phyloP scores from a whole-genome alignment of 1,284 basidiomycete species.

The Puccinia hordei region DNA sequence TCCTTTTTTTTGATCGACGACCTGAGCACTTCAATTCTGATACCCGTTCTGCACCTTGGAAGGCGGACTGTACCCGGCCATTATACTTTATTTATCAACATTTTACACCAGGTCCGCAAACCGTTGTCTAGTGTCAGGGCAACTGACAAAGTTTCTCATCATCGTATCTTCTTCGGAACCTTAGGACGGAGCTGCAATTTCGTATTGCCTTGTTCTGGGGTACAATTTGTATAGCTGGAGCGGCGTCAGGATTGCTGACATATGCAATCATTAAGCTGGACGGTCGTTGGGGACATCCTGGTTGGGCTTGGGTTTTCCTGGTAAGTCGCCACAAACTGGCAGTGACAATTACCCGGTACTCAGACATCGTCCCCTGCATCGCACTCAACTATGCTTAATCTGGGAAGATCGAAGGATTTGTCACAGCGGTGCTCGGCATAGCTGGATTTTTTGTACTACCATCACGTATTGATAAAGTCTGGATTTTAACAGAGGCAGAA shows the following conservation, averaged over 20 bases:
- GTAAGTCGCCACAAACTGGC: neutral
- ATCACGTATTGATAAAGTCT: neutral
- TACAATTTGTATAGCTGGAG: conserved; percentile 21
- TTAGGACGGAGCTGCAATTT: conserved; percentile 30
- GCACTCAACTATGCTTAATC: too few species aligned
- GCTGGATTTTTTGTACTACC: neutral
- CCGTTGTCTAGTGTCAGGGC: neutral
- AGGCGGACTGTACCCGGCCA: conserved; percentile 30
- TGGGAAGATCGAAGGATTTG: conserved; percentile 15
- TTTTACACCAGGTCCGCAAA: conserved; percentile 28
- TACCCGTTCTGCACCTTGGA: neutral
- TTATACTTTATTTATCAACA: conserved; percentile 26
- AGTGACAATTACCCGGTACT: neutral
- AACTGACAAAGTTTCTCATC: too few species aligned
- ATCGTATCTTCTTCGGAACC: neutral
- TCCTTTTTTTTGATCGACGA: neutral
- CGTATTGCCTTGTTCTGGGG: conserved; percentile 30
- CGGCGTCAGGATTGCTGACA: conserved; percentile 21
- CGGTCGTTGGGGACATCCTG: conserved; percentile 8
- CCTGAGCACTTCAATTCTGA: too few species aligned
- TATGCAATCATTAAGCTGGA: conserved; percentile 23
- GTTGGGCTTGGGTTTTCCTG: conserved; percentile 43
- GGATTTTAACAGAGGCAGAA: neutral
- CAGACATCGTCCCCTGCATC: neutral
- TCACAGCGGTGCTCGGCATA: neutral